These are phyloP conservation scores for Acrasis kona DNA, from an alignment of 78 protist species.

Conservation along the genomic window DNA sequence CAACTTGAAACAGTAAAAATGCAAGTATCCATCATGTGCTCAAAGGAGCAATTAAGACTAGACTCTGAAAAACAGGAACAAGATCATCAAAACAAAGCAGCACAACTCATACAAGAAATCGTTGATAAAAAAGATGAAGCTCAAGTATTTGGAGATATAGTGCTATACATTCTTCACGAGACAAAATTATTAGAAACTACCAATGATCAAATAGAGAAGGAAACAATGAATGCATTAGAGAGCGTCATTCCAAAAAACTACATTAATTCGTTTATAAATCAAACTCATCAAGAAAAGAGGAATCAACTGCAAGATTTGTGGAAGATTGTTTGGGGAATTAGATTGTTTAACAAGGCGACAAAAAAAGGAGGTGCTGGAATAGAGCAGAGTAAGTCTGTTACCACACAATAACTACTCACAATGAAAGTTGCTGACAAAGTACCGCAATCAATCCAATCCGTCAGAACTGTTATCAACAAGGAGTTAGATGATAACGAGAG, in stretches of 20 bases:
- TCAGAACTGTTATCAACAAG: no score
- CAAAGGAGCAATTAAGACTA: constrained; percentile 4
- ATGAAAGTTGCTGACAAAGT: no score
- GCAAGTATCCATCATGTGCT: constrained; percentile 1
- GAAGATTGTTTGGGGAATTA: constrained; percentile 20
- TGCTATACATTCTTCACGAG: constrained; percentile 19
- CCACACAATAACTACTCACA: no score
- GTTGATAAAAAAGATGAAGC: not conserved
- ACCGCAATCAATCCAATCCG: no score
- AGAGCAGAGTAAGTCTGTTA: no score
- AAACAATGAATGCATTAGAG: constrained; percentile 15
- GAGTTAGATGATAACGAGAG: no score
- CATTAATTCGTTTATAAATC: constrained; percentile 5
- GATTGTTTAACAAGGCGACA: constrained; percentile 8
- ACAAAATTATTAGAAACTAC: not conserved
- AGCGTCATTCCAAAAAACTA: not conserved
- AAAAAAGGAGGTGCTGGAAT: no score
- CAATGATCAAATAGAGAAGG: not conserved
- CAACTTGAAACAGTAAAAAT: constrained; percentile 15
- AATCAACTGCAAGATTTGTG: constrained; percentile 15
- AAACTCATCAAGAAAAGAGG: not conserved
- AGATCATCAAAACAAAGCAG: constrained; percentile 3
- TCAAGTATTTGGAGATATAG: not conserved
- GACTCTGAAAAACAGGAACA: not conserved
- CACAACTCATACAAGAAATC: constrained; percentile 1